These are phyloP conservation scores for Solanum peruvianum DNA, from an alignment of 257 asterid genomes.

Conservation along the genomic window DNA sequence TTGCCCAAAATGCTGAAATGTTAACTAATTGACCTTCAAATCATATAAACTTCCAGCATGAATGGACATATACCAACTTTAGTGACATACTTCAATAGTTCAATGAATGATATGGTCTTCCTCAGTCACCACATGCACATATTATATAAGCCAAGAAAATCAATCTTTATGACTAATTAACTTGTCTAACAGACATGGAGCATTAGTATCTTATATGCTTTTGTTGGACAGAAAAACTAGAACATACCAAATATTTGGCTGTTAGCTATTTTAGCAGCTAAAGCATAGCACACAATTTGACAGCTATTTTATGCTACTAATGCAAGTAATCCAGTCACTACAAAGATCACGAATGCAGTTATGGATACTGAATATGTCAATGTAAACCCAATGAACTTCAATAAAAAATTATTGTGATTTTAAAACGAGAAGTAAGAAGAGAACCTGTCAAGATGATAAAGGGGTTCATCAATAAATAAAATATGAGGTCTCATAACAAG, in stretches of 20 bases:
- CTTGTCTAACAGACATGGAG: not conserved
- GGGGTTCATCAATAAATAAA: constrained; percentile 93
- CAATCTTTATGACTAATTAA: not conserved
- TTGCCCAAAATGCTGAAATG: not conserved
- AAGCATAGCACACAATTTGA: not conserved
- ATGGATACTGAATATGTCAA: not conserved
- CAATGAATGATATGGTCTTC: not conserved
- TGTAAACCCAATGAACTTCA: not conserved
- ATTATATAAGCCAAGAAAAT: not conserved
- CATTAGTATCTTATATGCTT: not conserved
- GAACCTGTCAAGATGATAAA: constrained; percentile 96
- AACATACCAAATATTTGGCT: not conserved
- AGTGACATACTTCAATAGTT: not conserved
- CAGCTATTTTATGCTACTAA: not conserved
- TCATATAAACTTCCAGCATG: not conserved
- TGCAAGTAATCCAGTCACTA: not conserved
- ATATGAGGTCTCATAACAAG: constrained; percentile 88
- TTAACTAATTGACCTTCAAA: not conserved
- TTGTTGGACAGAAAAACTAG: not conserved
- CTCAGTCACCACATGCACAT: not conserved
- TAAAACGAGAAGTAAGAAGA: not conserved
- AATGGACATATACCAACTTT: not conserved
- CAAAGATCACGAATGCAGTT: not conserved
- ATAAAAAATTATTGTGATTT: not conserved
- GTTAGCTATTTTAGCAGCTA: not conserved